Evolutionary conservation across 495 filamentous ascomycete species (phyloP).

Genomic region (Tirmania nivea): DNA sequence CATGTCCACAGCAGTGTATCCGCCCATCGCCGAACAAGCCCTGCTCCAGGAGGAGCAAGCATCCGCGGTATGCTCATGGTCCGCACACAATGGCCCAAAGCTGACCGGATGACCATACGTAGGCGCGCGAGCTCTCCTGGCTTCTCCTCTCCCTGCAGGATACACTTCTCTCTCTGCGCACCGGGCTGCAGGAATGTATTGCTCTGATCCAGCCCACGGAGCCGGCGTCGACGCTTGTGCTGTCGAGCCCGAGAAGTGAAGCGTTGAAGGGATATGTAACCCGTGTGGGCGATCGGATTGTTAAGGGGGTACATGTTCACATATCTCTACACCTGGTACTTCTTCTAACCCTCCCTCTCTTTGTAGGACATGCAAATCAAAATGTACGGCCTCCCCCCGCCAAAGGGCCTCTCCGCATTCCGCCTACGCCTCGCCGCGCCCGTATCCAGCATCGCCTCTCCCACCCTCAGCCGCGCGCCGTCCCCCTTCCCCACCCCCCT

Average conservation of each 20-base stretch:
- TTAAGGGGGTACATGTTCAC: constrained; percentile 38
- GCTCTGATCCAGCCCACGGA: constrained; percentile 62
- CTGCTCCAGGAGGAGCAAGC: too few relatives aligned
- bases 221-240: constrained; percentile 61
- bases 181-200: constrained; percentile 73
- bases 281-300: constrained; percentile 49
- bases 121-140: constrained; percentile 63
- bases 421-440: constrained; percentile 6
- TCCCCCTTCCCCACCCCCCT: background rate
- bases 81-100: too few relatives aligned
- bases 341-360: too few relatives aligned
- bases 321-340: too few relatives aligned
- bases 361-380: constrained; percentile 7
- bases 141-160: constrained; percentile 58
- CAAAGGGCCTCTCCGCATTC: constrained; percentile 3
- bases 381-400: constrained; percentile 7
- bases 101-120: background rate
- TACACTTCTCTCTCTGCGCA: constrained; percentile 52
- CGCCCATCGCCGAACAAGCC: too few relatives aligned
- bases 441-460: background rate
- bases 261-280: constrained; percentile 81
- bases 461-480: constrained; percentile 21
- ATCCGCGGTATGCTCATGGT: too few relatives aligned
- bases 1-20: too few relatives aligned
- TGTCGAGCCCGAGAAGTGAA: constrained; percentile 74